Base-by-base conservation (phyloP, 352 stramenopile species). In the Phytophthora lateralis region DNA sequence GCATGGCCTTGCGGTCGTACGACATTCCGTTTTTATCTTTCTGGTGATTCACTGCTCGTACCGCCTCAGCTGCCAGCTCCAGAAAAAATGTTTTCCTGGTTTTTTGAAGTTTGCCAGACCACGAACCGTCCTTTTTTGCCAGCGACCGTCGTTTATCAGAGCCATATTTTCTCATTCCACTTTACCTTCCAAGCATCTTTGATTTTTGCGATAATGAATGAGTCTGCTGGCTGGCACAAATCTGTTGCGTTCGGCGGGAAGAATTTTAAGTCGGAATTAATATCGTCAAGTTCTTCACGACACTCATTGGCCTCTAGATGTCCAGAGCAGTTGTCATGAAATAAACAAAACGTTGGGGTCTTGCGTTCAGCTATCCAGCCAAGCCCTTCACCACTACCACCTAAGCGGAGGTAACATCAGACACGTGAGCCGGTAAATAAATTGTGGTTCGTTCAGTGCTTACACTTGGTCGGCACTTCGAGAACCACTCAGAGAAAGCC, bases 151-250 rank as follows among this genome's bases (percentile, higher is more conserved):
- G 7, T 66, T 41, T 34, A 76, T 64, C 12, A 73, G 39, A 8
- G 42, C 27, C n/a, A 69, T 61, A 29, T 76, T 73, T 69, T 63
- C 17, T 58, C 58, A 21, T 75, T 71, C 58, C 67, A 66, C 11
- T 35, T 51, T 3, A 59, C 30, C 7, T 53, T 30, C 60, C 66
- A 71, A 15, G 53, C 60, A 35, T 69, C 57, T 35, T 76, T 72
- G 20, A 71, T 62, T 18, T 69, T 72, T 1, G 59, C 14, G 26
- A 77, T 71, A 7, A 77, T 51, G 48, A 74, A 77, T 1, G 60
- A 77, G 30, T 69, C 62, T 5, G 53, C 52, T 18, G 57, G 57
- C n/a, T 76, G 68, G 17, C 54, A 67, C 41, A 71, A 42, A 44
- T 66, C 50, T 2, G 49, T 69, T 6, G 59, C 42, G 29, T 65